Conservation (phyloP, 148 eudicot genomes). For the Rhododendron williamsianum region DNA sequence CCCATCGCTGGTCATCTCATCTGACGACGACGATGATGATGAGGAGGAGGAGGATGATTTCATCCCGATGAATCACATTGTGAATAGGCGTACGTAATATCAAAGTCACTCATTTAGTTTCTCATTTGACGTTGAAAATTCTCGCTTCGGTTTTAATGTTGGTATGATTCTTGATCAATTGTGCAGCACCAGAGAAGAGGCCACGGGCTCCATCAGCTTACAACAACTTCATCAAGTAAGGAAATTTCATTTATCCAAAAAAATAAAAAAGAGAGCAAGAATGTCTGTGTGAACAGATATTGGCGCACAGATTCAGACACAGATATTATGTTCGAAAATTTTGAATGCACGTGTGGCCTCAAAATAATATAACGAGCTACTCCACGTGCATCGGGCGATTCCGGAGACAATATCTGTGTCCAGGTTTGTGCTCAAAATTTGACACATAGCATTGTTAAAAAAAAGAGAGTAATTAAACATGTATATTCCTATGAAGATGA, state of each 20-base stretch:
- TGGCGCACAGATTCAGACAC: neutral
- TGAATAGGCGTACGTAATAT: constrained; percentile 52
- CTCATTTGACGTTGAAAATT: neutral
- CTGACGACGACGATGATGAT: constrained; percentile 44
- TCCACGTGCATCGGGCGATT: neutral
- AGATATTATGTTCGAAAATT: neutral
- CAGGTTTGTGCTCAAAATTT: too few species aligned
- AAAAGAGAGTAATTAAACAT: neutral
- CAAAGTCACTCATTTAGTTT: neutral
- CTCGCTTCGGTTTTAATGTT: neutral
- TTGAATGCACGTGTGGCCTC: neutral
- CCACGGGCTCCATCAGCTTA: constrained; percentile 87
- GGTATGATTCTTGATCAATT: neutral
- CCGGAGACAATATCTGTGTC: neutral
- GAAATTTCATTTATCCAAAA: neutral
- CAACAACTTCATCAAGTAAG: constrained; percentile 81
- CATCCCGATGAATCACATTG: constrained; percentile 32
- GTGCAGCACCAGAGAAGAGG: constrained; percentile 82
- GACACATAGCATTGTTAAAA: neutral
- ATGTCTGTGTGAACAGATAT: too few species aligned
- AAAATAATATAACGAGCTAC: neutral
- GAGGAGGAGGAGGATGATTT: constrained; percentile 38
- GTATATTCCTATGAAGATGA: neutral
- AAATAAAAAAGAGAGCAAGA: neutral
- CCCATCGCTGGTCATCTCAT: constrained; percentile 37